phyloP scores from a whole-genome alignment of 2,329 filamentous ascomycete species.

The Aspergillus clavatus region DNA sequence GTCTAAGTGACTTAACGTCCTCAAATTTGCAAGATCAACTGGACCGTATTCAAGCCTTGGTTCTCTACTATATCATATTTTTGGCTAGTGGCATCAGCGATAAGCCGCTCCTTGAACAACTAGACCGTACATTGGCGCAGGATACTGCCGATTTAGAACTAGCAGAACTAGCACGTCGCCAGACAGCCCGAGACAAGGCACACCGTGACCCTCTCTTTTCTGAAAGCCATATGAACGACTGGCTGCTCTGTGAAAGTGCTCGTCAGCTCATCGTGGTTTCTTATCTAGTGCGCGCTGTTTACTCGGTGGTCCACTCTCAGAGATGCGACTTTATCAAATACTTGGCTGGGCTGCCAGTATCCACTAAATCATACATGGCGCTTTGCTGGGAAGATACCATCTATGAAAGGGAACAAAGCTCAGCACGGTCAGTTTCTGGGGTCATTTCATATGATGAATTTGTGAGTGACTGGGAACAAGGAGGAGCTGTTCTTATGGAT shows the following conservation, averaged over 20 bases:
- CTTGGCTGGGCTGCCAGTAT: conserved; percentile 3
- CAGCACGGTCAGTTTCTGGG: not conserved
- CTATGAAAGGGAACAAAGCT: not conserved
- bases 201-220: not conserved
- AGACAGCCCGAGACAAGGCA: not conserved
- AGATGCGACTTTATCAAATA: conserved; percentile 4
- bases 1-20: not conserved
- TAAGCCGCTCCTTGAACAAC: not conserved
- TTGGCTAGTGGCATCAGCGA: not conserved
- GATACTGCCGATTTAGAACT: conserved; percentile 1
- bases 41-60: not conserved
- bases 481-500: not conserved
- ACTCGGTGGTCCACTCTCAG: not conserved
- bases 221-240: not conserved
- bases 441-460: conserved; percentile 3
- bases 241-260: not conserved
- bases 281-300: conserved; percentile 4
- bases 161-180: not conserved
- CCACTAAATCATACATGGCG: not conserved
- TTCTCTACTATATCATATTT: conserved; percentile 1
- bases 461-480: conserved; percentile 3
- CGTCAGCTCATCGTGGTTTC: conserved; percentile 2
- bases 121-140: not conserved
- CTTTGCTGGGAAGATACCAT: not conserved
- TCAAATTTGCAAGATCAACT: not conserved